Conservation (phyloP, 257 asterid species). For the Knoxia roxburghii region DNA sequence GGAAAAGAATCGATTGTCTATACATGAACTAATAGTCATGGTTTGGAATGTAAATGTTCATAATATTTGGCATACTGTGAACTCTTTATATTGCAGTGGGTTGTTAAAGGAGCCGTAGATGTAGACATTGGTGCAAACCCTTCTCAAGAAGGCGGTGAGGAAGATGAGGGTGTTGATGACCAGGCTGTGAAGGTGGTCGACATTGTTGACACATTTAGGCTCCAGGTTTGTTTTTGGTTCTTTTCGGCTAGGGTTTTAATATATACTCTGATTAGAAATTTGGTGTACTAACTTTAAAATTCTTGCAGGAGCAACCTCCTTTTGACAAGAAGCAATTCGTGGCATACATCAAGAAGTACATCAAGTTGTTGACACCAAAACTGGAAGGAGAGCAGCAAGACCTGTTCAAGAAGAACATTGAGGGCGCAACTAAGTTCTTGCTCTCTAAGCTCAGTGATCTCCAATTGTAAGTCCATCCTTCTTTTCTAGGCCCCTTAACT, state of each 20-base stretch:
- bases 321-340: constrained; percentile 75
- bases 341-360: constrained; percentile 57
- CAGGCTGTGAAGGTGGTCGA: constrained; percentile 61
- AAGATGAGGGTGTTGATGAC: constrained; percentile 83
- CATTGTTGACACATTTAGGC: constrained; percentile 90
- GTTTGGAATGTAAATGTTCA: background rate
- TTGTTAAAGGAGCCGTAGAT: constrained; percentile 52
- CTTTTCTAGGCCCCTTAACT: too few relatives aligned
- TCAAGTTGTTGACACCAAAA: constrained; percentile 57
- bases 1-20: background rate
- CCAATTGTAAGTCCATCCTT: constrained; percentile 59
- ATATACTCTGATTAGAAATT: background rate
- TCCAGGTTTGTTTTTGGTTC: constrained; percentile 46
- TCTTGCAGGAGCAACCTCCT: constrained; percentile 80
- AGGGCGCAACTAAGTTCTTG: constrained; percentile 71
- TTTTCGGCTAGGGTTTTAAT: background rate
- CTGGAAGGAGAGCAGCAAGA: constrained; percentile 56
- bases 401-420: constrained; percentile 61
- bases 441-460: constrained; percentile 64
- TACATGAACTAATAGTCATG: background rate
- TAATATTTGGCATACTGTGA: background rate
- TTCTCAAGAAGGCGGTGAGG: constrained; percentile 76
- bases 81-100: constrained; percentile 56
- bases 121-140: constrained; percentile 93
- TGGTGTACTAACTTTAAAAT: background rate